Evolutionary conservation across 2,329 filamentous ascomycete species (phyloP), one percentile per base, ranked within the genome.

Genomic region (Cordyceps cicadae): DNA sequence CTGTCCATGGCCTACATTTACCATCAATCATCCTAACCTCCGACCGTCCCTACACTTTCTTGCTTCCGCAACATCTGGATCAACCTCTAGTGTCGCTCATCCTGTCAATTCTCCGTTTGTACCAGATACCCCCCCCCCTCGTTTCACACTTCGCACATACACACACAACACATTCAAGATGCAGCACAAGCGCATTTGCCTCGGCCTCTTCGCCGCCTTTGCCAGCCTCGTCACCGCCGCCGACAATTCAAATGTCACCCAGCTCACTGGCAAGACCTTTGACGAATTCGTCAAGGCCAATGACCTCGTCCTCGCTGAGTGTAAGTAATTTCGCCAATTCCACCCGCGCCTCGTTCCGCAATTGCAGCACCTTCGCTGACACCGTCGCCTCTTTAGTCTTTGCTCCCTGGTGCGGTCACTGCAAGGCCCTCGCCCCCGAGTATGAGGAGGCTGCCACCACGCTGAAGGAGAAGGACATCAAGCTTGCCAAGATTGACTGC

Each of bases 341-440:
- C 37, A 17, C 14, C 60, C 43, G 14, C 17, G n/a, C 3, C 48
- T 46, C 32, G 7, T 54, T 39, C 14, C 65, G 67, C 48, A 58
- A 24, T 9, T 48, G 24, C 15, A 41, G 62, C 52, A 62, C 76
- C 9, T 34, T 82, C 71, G 82, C 71, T 52, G 50, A 46, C 45
- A 4, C 15, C 32, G 50, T 60, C 34, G 3, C 6, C 53, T 7
- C 64, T 29, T 29, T 29, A 91, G 88, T 97, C 86, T 97, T 90
- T 75, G 93, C 93, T 67, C 92, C 93, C 69, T 96, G 93, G 92
- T 96, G 90, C 70, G 93, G 92, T 67, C 93, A 97, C 84, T 97
- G 93, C 89, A 97, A 99, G 83, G 93, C 93, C 63, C 90, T 99
- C 67, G 94, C 89, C 64, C 89, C 90, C 72, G 90, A 94, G 78